A percentile compares a stretch with the other conserved stretches of the same genome.
Evolutionary conservation across 2,329 filamentous ascomycete species (phyloP).

Genomic region (Penicillium polonicum): DNA sequence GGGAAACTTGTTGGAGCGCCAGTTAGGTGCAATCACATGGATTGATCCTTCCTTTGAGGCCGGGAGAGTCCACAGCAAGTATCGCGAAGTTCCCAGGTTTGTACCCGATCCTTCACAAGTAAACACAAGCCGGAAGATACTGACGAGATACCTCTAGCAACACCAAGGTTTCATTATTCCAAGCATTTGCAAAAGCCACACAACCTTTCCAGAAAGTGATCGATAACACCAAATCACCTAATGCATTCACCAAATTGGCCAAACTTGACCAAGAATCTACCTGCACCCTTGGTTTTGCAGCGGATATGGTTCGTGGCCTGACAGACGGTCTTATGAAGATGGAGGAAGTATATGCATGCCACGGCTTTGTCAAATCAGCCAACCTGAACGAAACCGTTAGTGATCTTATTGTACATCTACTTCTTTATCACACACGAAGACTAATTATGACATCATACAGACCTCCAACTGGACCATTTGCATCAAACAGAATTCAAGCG

Average conservation of each 20-base stretch:
- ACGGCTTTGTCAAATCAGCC: constrained; percentile 37
- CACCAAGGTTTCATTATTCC: constrained; percentile 61
- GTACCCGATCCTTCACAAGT: constrained; percentile 6
- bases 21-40: constrained; percentile 57
- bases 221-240: constrained; percentile 49
- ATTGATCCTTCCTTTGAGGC: constrained; percentile 58
- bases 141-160: constrained; percentile 44
- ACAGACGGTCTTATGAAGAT: constrained; percentile 43
- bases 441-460: constrained; percentile 13
- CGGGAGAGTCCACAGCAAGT: constrained; percentile 54
- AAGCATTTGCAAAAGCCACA: constrained; percentile 56
- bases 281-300: constrained; percentile 58
- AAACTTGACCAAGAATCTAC: constrained; percentile 57
- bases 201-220: constrained; percentile 55
- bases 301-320: constrained; percentile 53
- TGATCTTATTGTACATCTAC: not conserved
- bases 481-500: constrained; percentile 29
- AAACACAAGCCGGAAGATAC: not conserved
- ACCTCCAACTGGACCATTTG: constrained; percentile 35
- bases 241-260: constrained; percentile 55
- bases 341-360: constrained; percentile 36
- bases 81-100: constrained; percentile 60
- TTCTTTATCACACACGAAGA: not conserved
- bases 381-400: constrained; percentile 33
- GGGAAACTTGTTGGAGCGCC: constrained; percentile 60